Evolutionary conservation across 495 filamentous ascomycete genomes (phyloP).

Genomic region (Melanomma pulvis-pyrius): DNA sequence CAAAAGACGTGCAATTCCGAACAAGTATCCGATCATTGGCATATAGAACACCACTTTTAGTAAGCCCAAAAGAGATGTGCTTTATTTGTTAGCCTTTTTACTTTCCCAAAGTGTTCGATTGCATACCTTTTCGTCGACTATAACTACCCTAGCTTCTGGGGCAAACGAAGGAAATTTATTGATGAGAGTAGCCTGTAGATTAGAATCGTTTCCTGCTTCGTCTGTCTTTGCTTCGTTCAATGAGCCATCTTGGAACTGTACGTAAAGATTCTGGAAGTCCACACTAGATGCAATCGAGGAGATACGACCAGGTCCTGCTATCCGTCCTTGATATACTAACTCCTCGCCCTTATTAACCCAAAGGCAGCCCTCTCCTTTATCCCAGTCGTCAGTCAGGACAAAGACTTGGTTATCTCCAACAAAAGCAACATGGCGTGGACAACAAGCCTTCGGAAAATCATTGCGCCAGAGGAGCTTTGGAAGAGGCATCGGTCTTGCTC

Average conservation of each 20-base stretch:
- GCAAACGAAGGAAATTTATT: conserved; percentile 25
- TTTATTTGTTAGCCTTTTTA: conserved; percentile 1
- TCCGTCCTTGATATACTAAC: background rate
- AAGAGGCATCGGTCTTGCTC: conserved; percentile 50
- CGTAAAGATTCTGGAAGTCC: conserved; percentile 19
- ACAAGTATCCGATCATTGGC: conserved; percentile 72
- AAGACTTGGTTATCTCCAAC: conserved; percentile 36
- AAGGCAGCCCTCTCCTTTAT: conserved; percentile 15
- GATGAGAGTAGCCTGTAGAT: background rate
- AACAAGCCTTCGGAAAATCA: background rate
- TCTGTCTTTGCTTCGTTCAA: conserved; percentile 1
- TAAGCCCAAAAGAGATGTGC: conserved; percentile 62
- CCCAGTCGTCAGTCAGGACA: conserved; percentile 30
- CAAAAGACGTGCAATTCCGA: conserved; percentile 88
- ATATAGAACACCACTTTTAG: conserved; percentile 74
- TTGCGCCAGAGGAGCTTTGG: conserved; percentile 40
- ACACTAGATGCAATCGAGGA: conserved; percentile 17
- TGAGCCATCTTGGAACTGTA: conserved; percentile 20
- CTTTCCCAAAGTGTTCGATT: conserved; percentile 35
- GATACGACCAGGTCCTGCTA: conserved; percentile 1
- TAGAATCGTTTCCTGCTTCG: background rate
- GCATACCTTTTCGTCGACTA: conserved; percentile 8
- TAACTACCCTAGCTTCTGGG: conserved; percentile 13
- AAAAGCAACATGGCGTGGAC: conserved; percentile 38
- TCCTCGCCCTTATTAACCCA: conserved; percentile 18